Conservation (phyloP, 495 filamentous ascomycete genomes). For the Lentithecium fluviatile region DNA sequence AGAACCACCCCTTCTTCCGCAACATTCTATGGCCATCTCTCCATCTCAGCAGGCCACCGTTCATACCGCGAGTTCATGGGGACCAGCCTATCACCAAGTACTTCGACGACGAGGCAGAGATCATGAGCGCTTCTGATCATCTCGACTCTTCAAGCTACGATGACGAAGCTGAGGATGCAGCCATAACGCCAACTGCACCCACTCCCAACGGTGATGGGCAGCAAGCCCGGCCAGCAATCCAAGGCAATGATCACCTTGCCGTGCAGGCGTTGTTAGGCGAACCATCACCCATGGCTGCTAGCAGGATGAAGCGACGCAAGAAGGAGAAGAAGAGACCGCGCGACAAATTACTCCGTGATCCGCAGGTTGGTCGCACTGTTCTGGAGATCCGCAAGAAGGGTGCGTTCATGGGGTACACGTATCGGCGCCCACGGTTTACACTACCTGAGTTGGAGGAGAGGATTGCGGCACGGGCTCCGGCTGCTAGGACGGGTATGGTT, state of each 20-base stretch:
- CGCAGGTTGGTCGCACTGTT: conserved; percentile 57
- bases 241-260: too few species aligned
- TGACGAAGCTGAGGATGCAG: neutral
- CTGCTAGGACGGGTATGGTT: conserved; percentile 12
- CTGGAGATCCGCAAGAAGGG: conserved; percentile 75
- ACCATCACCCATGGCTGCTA: neutral
- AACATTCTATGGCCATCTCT: conserved; percentile 44
- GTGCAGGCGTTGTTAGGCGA: too few species aligned
- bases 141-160: conserved; percentile 44
- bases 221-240: too few species aligned
- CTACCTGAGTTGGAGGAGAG: conserved; percentile 29
- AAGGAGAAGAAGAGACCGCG: conserved; percentile 70
- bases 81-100: conserved; percentile 79
- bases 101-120: conserved; percentile 77
- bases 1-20: conserved; percentile 46
- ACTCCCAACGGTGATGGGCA: too few species aligned
- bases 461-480: conserved; percentile 7
- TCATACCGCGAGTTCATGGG: conserved; percentile 66
- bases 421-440: conserved; percentile 55
- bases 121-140: conserved; percentile 49
- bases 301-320: conserved; percentile 14
- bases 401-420: conserved; percentile 90
- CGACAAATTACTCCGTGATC: conserved; percentile 77
- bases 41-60: conserved; percentile 68
- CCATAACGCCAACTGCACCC: neutral